Percentiles rank a stretch among this genome's conserved stretches.
Evolutionary conservation across 2,329 filamentous ascomycete genomes (phyloP).

Genomic region (Nigrograna mackinnonii): DNA sequence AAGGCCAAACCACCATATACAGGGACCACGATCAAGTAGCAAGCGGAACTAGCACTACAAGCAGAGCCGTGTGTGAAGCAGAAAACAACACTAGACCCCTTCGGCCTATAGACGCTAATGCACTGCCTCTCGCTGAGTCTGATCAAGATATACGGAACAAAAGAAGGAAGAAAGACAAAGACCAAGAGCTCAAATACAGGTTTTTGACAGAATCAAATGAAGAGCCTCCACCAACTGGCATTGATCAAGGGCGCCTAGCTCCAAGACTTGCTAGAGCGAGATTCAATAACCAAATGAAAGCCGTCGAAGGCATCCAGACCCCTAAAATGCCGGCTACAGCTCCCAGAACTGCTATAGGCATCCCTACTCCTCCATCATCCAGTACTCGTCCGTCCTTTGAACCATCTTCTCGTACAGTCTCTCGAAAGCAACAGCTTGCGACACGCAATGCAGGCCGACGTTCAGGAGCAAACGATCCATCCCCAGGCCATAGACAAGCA

Average conservation of each 20-base stretch:
- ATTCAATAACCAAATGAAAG: conserved; percentile 25
- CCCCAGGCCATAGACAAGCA: too few species aligned
- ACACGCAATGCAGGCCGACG: too few species aligned
- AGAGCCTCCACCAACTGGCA: conserved; percentile 15
- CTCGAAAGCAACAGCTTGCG: too few species aligned
- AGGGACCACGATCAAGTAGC: background rate
- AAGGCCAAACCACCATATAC: too few species aligned
- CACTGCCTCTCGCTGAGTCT: background rate
- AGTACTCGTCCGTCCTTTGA: too few species aligned
- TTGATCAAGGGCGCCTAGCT: conserved; percentile 16
- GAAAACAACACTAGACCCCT: conserved; percentile 17
- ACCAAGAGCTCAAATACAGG: conserved; percentile 12
- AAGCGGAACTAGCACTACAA: conserved; percentile 7
- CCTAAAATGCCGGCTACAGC: conserved; percentile 15
- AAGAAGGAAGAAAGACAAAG: conserved; percentile 15
- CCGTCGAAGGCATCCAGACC: conserved; percentile 13
- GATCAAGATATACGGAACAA: conserved; percentile 21
- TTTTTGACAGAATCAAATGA: conserved; percentile 32
- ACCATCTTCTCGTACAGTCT: too few species aligned
- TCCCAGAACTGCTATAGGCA: too few species aligned
- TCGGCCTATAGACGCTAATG: conserved; percentile 28
- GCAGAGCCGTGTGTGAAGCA: too few species aligned
- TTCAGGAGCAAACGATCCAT: too few species aligned
- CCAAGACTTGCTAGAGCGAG: conserved; percentile 26
- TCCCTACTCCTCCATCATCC: too few species aligned